phyloP scores from a whole-genome alignment of 495 filamentous ascomycete genomes.

The Talaromyces wortmannii region DNA sequence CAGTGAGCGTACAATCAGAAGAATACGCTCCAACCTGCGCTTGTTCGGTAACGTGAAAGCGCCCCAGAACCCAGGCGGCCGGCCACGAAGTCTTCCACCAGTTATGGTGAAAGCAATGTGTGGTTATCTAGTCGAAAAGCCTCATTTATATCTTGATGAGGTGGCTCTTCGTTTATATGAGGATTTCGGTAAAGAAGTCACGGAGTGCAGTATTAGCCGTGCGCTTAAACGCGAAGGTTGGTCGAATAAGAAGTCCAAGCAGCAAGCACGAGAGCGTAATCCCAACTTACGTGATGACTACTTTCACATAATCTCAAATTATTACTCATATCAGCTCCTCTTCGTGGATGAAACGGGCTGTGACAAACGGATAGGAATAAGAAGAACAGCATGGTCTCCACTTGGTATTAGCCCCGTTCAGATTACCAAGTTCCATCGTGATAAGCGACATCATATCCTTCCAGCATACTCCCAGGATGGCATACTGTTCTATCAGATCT shows the following conservation, averaged over 20 bases:
- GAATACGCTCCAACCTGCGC: slow-evolving; percentile 20
- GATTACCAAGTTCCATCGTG: slow-evolving; percentile 20
- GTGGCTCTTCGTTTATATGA: slow-evolving; percentile 25
- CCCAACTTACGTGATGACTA: slow-evolving; percentile 27
- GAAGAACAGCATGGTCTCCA: slow-evolving; percentile 19
- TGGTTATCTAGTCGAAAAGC: slow-evolving; percentile 25
- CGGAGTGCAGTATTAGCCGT: slow-evolving; percentile 8
- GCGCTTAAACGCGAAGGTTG: slow-evolving; percentile 15
- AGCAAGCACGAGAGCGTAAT: slow-evolving; percentile 13
- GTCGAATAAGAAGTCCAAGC: slow-evolving; percentile 7
- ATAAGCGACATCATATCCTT: slow-evolving; percentile 26
- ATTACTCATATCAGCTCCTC: slow-evolving; percentile 17
- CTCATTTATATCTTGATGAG: slow-evolving; percentile 20
- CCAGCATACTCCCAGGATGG: slow-evolving; percentile 29
- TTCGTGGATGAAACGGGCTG: slow-evolving; percentile 23
- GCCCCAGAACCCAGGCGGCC: slow-evolving; percentile 14
- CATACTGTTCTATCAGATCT: slow-evolving; percentile 19
- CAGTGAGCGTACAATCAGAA: slow-evolving; percentile 14
- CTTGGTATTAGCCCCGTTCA: slow-evolving; percentile 18
- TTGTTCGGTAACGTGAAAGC: slow-evolving; percentile 20
- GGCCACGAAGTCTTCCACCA: slow-evolving; percentile 11
- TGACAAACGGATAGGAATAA: slow-evolving; percentile 18
- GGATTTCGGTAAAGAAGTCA: slow-evolving; percentile 18
- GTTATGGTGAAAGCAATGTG: slow-evolving; percentile 19
- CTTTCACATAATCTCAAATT: slow-evolving; percentile 18